Evolutionary conservation across 1,284 basidiomycete species (phyloP).

Genomic region (Puccinia horiana): DNA sequence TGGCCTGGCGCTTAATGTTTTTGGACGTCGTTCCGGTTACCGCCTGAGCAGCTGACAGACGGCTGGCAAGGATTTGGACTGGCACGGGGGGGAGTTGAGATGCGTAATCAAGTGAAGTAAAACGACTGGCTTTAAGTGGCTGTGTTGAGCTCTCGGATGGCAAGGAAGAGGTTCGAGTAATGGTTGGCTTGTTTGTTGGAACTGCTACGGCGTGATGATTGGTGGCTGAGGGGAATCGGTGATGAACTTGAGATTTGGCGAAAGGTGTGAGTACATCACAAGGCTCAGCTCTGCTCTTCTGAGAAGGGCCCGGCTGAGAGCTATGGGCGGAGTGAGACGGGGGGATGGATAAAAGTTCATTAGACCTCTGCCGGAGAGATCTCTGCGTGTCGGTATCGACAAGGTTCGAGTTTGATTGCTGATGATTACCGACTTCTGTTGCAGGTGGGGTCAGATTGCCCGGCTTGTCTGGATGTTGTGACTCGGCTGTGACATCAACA

Average conservation of each 20-base stretch:
- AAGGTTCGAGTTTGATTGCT: not conserved
- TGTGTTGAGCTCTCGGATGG: slow-evolving; percentile 19
- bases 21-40: slow-evolving; percentile 41
- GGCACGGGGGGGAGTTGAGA: slow-evolving; percentile 30
- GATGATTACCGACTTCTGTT: not conserved
- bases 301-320: not conserved
- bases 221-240: not conserved
- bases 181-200: slow-evolving; percentile 5
- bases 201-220: not conserved
- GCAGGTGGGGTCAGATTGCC: not conserved
- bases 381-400: not conserved
- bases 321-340: not conserved
- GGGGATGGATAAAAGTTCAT: slow-evolving; percentile 1
- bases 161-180: slow-evolving; percentile 17
- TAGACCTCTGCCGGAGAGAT: slow-evolving; percentile 11
- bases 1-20: slow-evolving; percentile 30
- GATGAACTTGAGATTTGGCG: not conserved
- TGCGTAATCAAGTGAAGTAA: slow-evolving; percentile 33
- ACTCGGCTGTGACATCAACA: slow-evolving; percentile 2
- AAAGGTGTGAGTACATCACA: not conserved
- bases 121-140: not conserved
- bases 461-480: not conserved
- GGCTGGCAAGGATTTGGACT: slow-evolving; percentile 28
- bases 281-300: slow-evolving; percentile 1
- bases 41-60: slow-evolving; percentile 35